phyloP scores from a whole-genome alignment of 805 yeast species.

The Kuraishia cidri region DNA sequence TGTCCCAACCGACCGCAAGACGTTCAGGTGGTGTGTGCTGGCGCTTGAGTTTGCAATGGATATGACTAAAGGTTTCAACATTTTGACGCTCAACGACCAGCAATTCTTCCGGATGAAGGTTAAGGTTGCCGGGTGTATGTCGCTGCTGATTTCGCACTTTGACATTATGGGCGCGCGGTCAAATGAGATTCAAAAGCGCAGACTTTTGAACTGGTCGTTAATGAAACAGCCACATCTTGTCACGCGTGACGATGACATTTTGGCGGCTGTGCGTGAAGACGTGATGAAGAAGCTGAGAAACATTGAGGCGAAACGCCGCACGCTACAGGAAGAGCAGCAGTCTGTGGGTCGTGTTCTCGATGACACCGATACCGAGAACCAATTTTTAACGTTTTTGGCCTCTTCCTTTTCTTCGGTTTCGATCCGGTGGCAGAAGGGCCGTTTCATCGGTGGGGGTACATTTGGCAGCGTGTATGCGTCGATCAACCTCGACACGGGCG shows the following conservation, averaged over 20 bases:
- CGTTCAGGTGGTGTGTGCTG: conserved; percentile 93
- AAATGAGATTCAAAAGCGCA: conserved; percentile 51
- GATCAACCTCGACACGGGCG: conserved; percentile 88
- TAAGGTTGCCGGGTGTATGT: conserved; percentile 92
- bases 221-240: conserved; percentile 47
- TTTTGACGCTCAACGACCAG: conserved; percentile 67
- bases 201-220: conserved; percentile 39
- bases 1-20: conserved; percentile 81
- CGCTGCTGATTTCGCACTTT: conserved; percentile 86
- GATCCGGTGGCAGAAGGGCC: conserved; percentile 96
- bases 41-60: conserved; percentile 96
- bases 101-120: conserved; percentile 65
- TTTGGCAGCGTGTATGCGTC: conserved; percentile 94
- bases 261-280: conserved; percentile 53
- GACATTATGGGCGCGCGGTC: conserved; percentile 98
- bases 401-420: conserved; percentile 85
- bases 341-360: conserved; percentile 85
- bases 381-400: conserved; percentile 77
- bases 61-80: conserved; percentile 84
- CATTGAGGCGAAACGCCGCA: conserved; percentile 50
- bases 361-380: conserved; percentile 79
- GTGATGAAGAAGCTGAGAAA: conserved; percentile 56
- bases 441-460: conserved; percentile 89
- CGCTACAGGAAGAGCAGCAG: conserved; percentile 30
- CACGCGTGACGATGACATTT: conserved; percentile 43